A percentile compares a stretch with the other conserved stretches of the same genome.
Conservation (phyloP, 2,329 filamentous ascomycete species). For the Falciphora oryzae region DNA sequence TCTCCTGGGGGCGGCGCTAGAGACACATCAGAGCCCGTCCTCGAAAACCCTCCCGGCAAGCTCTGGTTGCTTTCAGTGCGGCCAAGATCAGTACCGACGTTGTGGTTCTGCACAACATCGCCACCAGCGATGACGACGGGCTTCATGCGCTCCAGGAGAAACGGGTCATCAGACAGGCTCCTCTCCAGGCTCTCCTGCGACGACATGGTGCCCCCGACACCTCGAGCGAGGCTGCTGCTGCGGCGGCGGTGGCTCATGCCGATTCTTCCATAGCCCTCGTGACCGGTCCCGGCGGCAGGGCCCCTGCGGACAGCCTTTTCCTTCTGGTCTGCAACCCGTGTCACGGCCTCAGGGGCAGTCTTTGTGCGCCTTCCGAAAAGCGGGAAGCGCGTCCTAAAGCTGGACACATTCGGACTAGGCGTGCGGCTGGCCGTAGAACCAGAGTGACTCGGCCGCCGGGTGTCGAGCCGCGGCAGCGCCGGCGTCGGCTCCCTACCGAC, state of each 20-base stretch:
- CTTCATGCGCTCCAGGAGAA: slow-evolving; percentile 56
- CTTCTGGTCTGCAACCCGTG: slow-evolving; percentile 40
- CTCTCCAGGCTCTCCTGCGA: slow-evolving; percentile 47
- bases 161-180: slow-evolving; percentile 44
- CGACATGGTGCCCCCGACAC: slow-evolving; percentile 35
- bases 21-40: slow-evolving; percentile 34
- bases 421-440: slow-evolving; percentile 30
- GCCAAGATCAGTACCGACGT: slow-evolving; percentile 42
- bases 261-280: slow-evolving; percentile 75
- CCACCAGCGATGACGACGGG: slow-evolving; percentile 63
- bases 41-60: slow-evolving; percentile 29
- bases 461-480: slow-evolving; percentile 17
- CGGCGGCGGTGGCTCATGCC: slow-evolving; percentile 50
- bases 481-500: slow-evolving; percentile 30
- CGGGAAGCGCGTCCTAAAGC: slow-evolving; percentile 62
- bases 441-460: slow-evolving; percentile 7
- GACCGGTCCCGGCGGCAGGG: slow-evolving; percentile 85
- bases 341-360: slow-evolving; percentile 43
- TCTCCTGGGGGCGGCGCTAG: slow-evolving; percentile 32
- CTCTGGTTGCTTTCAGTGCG: slow-evolving; percentile 48
- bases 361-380: slow-evolving; percentile 73
- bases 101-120: slow-evolving; percentile 55
- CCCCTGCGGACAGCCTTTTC: slow-evolving; percentile 63
- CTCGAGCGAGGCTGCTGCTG: slow-evolving; percentile 51
- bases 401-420: slow-evolving; percentile 51